Base-by-base conservation (phyloP, 2,329 filamentous ascomycete genomes). In the Cordyceps tenuipes region DNA sequence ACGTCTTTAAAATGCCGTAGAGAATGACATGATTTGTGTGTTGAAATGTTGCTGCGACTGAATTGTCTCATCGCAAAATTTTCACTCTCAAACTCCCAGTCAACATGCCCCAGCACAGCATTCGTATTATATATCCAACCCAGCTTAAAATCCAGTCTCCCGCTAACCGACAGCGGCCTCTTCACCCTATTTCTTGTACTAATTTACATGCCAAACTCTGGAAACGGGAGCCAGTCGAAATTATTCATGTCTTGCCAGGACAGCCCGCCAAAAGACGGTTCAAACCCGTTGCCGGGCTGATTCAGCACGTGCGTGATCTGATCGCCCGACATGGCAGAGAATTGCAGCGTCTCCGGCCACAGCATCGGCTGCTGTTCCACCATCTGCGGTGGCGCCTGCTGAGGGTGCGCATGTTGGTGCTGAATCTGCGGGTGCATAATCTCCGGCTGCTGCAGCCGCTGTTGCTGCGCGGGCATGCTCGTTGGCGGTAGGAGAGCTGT, bases 241-340 rank as follows among this genome's bases (percentile, higher is more conserved):
- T 79, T 80, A 44, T 78, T 77, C 70, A 82, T 78, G 51, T 86
- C 82, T 44, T 85, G 82, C 72, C 83, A 79, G 0, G 81, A 79
- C 9, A 86, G 73, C 63, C 82, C 79, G 6, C 79, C 77, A 61
- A 83, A 77, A 3, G 75, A 77, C 1, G 78, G 75, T 19, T 83
- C 81, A 62, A 87, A 82, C 17, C 80, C 79, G 29, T 83, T 80
- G 4, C 81, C 83, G 0, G 84, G 82, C 63, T 83, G 80, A 66
- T 85, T 86, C 31, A 88, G 77, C 5, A 85, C 83, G 63, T 87
- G 83, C 5, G 83, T 78, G 51, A 88, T 85, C 67, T 89, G 84
- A 61, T 86, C 80, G 61, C 87, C 84, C 0, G 85, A 88, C 86
- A 89, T 89, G 36, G 83, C 76, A 2, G 84, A 87, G 68, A 88